A percentile compares a stretch with the other conserved stretches of the same genome.
These are phyloP conservation scores for Gnomoniopsis sp. DNA, from an alignment of 2,329 filamentous ascomycete species.

Conservation along the genomic window DNA sequence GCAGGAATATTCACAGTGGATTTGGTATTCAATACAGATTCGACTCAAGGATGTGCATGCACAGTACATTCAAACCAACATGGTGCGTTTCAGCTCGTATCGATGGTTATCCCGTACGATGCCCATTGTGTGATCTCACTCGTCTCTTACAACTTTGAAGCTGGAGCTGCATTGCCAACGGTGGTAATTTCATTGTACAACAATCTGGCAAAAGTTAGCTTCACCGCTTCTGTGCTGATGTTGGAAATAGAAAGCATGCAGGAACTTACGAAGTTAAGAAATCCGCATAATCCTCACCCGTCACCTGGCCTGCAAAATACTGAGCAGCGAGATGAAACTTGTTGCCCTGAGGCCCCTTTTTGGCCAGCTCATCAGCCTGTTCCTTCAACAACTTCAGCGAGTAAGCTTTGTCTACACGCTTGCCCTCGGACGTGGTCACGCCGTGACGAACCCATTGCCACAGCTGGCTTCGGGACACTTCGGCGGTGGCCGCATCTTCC, in stretches of 20 bases:
- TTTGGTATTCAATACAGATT: too few species aligned
- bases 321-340: slow-evolving; percentile 88
- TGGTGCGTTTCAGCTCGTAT: background rate
- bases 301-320: slow-evolving; percentile 91
- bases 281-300: slow-evolving; percentile 95
- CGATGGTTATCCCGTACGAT: background rate
- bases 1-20: too few species aligned
- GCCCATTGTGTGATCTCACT: background rate
- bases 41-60: too few species aligned
- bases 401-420: slow-evolving; percentile 90
- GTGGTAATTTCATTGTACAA: slow-evolving; percentile 86
- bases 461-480: slow-evolving; percentile 89
- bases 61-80: too few species aligned
- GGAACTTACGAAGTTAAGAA: slow-evolving; percentile 76
- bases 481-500: slow-evolving; percentile 95
- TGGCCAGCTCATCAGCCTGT: slow-evolving; percentile 70
- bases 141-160: slow-evolving; percentile 58
- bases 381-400: slow-evolving; percentile 83
- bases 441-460: slow-evolving; percentile 89
- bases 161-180: slow-evolving; percentile 57
- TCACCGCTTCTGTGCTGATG: background rate
- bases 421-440: slow-evolving; percentile 78
- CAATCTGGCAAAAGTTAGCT: slow-evolving; percentile 47
- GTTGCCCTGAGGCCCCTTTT: slow-evolving; percentile 79
- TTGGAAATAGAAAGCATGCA: background rate